These are phyloP conservation scores for Paraphaeosphaeria minitans DNA, from an alignment of 2,329 filamentous ascomycete species.

Conservation along the genomic window DNA sequence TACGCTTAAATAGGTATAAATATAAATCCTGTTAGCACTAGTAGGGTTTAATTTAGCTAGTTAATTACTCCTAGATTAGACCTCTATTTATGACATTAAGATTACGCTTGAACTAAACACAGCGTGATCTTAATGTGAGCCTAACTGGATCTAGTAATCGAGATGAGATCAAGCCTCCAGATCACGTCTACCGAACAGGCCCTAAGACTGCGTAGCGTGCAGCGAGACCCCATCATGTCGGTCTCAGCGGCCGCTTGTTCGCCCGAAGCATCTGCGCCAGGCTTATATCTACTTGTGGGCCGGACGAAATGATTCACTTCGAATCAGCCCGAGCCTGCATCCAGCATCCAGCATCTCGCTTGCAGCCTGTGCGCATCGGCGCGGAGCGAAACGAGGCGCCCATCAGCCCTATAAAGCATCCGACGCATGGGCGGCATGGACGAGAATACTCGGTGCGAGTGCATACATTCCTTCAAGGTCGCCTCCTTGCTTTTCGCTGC, in stretches of 20 bases:
- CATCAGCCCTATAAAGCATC: constrained; percentile 1
- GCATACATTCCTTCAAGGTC: no score
- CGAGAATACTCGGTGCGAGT: constrained; percentile 9
- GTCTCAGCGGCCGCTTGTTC: not conserved
- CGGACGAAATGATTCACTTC: constrained; percentile 8
- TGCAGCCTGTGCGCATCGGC: not conserved
- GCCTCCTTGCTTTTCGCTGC: not conserved
- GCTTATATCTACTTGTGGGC: not conserved
- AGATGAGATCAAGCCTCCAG: no score
- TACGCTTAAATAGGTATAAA: no score
- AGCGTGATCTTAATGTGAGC: no score
- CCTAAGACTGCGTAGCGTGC: not conserved
- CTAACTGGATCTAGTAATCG: no score
- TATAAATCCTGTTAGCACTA: no score
- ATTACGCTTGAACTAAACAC: no score
- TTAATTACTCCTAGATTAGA: no score
- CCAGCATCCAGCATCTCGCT: not conserved
- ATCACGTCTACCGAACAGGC: not conserved
- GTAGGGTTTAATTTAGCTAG: no score
- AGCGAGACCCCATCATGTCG: not conserved
- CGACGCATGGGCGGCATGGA: constrained; percentile 2
- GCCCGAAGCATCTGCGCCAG: not conserved
- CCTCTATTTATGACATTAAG: no score
- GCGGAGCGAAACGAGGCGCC: constrained; percentile 4
- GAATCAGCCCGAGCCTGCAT: not conserved